Evolutionary conservation across 2,329 filamentous ascomycete genomes (phyloP).

Genomic region (Whalleya microplaca): DNA sequence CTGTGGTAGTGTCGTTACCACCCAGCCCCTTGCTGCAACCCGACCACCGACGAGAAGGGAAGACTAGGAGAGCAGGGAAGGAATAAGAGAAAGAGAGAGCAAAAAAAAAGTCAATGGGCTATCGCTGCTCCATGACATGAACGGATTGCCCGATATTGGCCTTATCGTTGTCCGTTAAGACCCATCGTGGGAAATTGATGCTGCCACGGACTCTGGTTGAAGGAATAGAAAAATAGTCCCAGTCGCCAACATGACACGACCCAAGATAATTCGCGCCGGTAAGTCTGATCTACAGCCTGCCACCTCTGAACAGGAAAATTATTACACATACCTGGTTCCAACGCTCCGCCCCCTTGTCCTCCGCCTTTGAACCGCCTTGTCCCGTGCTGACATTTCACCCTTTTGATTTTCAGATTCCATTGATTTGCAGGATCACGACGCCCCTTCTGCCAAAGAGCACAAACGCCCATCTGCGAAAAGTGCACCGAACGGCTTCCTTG

Average conservation of each 20-base stretch:
- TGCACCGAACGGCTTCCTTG: conserved; percentile 55
- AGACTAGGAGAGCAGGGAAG: conserved; percentile 12
- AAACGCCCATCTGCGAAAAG: conserved; percentile 56
- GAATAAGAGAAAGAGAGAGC: conserved; percentile 3
- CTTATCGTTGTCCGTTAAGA: conserved; percentile 10
- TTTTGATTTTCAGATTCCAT: conserved; percentile 72
- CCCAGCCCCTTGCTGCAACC: conserved; percentile 31
- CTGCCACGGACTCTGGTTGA: conserved; percentile 32
- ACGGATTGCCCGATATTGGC: conserved; percentile 12
- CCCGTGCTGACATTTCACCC: conserved; percentile 31
- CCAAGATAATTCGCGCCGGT: conserved; percentile 64
- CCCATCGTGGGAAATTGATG: conserved; percentile 34
- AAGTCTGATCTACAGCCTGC: conserved; percentile 39
- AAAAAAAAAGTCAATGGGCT: conserved; percentile 16
- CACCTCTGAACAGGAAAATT: conserved; percentile 6
- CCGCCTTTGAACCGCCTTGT: conserved; percentile 18
- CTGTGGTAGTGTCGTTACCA: conserved; percentile 16
- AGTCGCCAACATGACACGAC: conserved; percentile 58
- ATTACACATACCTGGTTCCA: conserved; percentile 24
- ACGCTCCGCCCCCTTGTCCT: conserved; percentile 21
- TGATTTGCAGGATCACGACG: conserved; percentile 84
- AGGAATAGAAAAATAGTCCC: conserved; percentile 27
- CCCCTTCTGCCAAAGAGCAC: conserved; percentile 86
- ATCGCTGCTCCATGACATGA: conserved; percentile 23
- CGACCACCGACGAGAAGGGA: conserved; percentile 15